A percentile compares a stretch with the other conserved stretches of the same genome.
These are phyloP conservation scores for Trichomonas tenax DNA, from an alignment of 208 protist genomes.

Conservation along the genomic window DNA sequence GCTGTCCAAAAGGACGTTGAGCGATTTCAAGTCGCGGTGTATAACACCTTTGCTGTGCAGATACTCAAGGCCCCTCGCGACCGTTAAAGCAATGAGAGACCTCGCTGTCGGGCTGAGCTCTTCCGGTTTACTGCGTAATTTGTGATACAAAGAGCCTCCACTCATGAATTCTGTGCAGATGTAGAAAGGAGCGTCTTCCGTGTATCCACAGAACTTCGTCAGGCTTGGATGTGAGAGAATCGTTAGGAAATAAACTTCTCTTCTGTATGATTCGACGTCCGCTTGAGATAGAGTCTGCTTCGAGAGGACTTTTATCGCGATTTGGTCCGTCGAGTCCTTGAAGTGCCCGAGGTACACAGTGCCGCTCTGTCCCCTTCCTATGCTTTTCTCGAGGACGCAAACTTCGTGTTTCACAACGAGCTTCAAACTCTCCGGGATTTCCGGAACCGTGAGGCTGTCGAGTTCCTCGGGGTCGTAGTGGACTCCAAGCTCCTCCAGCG, in stretches of 20 bases:
- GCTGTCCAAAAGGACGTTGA: neutral
- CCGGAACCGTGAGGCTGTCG: neutral
- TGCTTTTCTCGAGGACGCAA: neutral
- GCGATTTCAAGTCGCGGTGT: neutral
- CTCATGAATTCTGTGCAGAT: neutral
- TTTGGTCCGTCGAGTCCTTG: neutral
- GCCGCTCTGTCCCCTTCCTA: neutral
- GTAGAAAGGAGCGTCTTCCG: neutral
- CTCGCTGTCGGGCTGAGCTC: neutral
- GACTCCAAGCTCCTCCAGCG: neutral
- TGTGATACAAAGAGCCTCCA: neutral
- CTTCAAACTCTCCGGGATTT: neutral
- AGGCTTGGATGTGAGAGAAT: neutral
- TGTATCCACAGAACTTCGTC: neutral
- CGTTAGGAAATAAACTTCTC: neutral
- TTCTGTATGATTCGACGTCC: neutral
- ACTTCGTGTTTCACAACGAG: neutral
- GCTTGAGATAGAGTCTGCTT: neutral
- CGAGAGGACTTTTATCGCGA: neutral
- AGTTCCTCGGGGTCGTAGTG: neutral
- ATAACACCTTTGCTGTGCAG: neutral
- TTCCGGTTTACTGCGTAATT: neutral
- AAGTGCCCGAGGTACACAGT: neutral
- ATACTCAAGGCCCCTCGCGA: neutral
- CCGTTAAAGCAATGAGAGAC: neutral